A percentile compares a stretch with the other conserved stretches of the same genome.
Evolutionary conservation across 768 basidiomycete genomes (phyloP).

Genomic region (Albatrellus ellisii): DNA sequence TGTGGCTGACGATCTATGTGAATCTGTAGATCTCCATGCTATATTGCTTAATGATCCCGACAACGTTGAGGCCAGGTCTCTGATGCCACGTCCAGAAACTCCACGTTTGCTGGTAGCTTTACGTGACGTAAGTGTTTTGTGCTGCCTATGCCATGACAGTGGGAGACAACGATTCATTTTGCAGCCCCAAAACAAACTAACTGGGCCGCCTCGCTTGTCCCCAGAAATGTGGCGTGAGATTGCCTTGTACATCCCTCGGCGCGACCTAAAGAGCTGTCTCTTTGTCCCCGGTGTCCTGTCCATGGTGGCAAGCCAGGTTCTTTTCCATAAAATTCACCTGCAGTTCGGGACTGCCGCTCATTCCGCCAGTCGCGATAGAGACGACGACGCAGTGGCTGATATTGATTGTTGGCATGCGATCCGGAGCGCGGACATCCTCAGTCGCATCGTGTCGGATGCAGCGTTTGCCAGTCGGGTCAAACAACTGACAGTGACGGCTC

Average conservation of each 20-base stretch:
- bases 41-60: slow-evolving; percentile 49
- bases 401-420: slow-evolving; percentile 42
- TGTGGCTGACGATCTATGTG: not conserved
- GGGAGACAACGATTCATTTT: not conserved
- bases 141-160: too few species aligned
- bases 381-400: slow-evolving; percentile 21
- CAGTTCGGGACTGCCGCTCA: slow-evolving; percentile 34
- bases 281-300: slow-evolving; percentile 55
- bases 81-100: slow-evolving; percentile 31
- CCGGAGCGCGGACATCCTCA: slow-evolving; percentile 59
- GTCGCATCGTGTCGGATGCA: slow-evolving; percentile 46
- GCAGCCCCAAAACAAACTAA: slow-evolving; percentile 23
- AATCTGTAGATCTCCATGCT: slow-evolving; percentile 53
- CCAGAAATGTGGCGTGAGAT: slow-evolving; percentile 65
- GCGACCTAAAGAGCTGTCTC: slow-evolving; percentile 51
- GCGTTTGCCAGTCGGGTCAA: slow-evolving; percentile 44
- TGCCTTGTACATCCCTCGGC: slow-evolving; percentile 43
- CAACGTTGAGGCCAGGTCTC: slow-evolving; percentile 51
- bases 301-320: slow-evolving; percentile 51
- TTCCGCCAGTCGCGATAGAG: slow-evolving; percentile 1
- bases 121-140: slow-evolving; percentile 13
- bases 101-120: slow-evolving; percentile 16
- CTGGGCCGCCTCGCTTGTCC: slow-evolving; percentile 41
- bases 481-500: slow-evolving; percentile 35
- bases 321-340: slow-evolving; percentile 52